Evolutionary conservation across 768 basidiomycete species (phyloP).

Genomic region (Mycena pura): DNA sequence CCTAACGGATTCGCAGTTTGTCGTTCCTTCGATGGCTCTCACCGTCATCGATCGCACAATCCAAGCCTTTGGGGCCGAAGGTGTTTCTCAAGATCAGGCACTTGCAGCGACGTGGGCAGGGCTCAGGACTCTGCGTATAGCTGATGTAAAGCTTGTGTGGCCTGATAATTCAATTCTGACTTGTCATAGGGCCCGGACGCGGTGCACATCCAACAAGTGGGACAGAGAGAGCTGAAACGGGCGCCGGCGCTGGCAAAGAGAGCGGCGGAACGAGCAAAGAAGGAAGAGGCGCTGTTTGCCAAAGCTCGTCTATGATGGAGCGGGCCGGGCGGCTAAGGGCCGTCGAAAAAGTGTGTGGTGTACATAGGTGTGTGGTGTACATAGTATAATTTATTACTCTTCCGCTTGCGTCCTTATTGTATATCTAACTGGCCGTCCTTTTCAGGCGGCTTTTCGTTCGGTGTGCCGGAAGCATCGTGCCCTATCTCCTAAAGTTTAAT

Average conservation of each 20-base stretch:
- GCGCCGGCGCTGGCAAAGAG: conserved; percentile 66
- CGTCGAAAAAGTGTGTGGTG: too few species aligned
- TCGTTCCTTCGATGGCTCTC: conserved; percentile 91
- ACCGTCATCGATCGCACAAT: conserved; percentile 93
- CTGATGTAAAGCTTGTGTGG: conserved; percentile 60
- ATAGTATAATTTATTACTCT: too few species aligned
- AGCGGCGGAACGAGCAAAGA: conserved; percentile 60
- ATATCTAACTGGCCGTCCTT: not conserved
- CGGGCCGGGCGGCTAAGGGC: too few species aligned
- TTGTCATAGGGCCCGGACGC: conserved; percentile 81
- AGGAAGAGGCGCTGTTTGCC: conserved; percentile 64
- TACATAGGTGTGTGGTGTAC: too few species aligned
- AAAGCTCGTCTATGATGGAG: too few species aligned
- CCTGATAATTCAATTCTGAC: conserved; percentile 2
- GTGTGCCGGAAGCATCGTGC: too few species aligned
- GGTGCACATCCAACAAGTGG: conserved; percentile 96
- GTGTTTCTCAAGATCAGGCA: conserved; percentile 87
- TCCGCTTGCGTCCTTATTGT: too few species aligned
- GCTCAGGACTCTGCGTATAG: conserved; percentile 86
- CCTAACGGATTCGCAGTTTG: conserved; percentile 64
- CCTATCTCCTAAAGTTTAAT: too few species aligned
- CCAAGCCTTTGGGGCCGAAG: conserved; percentile 96
- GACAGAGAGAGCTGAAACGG: conserved; percentile 85
- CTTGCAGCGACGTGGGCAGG: conserved; percentile 81
- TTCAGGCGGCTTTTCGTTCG: not conserved